phyloP scores from a whole-genome alignment of 2,329 filamentous ascomycete species.

The Colletotrichum horii region DNA sequence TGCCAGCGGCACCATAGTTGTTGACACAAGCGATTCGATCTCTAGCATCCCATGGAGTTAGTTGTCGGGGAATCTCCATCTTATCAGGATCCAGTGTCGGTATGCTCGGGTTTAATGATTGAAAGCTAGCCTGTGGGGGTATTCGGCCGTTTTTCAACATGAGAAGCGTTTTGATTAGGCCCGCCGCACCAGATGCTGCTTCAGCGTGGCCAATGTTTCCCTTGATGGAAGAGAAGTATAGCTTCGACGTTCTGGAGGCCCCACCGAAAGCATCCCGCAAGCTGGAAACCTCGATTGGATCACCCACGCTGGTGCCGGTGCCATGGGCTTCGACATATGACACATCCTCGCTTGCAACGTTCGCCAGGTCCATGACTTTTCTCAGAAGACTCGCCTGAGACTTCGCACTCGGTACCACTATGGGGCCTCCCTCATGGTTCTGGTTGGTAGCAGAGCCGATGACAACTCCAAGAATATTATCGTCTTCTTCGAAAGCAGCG shows the following conservation, averaged over 20 bases:
- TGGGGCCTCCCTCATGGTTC: constrained; percentile 32
- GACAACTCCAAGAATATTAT: constrained; percentile 48
- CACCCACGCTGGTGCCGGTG: constrained; percentile 52
- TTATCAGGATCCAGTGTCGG: not conserved
- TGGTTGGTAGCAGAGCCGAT: constrained; percentile 42
- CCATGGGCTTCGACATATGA: constrained; percentile 45
- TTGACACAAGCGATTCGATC: constrained; percentile 33
- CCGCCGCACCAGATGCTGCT: constrained; percentile 27
- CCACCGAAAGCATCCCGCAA: constrained; percentile 29
- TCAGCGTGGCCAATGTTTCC: constrained; percentile 47
- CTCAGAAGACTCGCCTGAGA: constrained; percentile 45
- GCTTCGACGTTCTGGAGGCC: constrained; percentile 35
- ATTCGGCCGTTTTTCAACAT: constrained; percentile 28
- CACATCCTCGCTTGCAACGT: not conserved
- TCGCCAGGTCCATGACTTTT: constrained; percentile 49
- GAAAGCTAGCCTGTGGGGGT: constrained; percentile 26
- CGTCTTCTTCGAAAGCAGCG: constrained; percentile 50
- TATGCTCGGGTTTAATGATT: constrained; percentile 30
- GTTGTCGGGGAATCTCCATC: not conserved
- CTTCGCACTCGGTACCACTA: constrained; percentile 26
- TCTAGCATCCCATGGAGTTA: not conserved
- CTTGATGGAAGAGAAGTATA: constrained; percentile 3
- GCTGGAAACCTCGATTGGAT: constrained; percentile 47
- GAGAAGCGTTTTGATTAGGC: constrained; percentile 28
- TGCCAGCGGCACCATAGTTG: constrained; percentile 38